Base-by-base conservation (phyloP, 257 asterid genomes). In the Buddleja alternifolia region DNA sequence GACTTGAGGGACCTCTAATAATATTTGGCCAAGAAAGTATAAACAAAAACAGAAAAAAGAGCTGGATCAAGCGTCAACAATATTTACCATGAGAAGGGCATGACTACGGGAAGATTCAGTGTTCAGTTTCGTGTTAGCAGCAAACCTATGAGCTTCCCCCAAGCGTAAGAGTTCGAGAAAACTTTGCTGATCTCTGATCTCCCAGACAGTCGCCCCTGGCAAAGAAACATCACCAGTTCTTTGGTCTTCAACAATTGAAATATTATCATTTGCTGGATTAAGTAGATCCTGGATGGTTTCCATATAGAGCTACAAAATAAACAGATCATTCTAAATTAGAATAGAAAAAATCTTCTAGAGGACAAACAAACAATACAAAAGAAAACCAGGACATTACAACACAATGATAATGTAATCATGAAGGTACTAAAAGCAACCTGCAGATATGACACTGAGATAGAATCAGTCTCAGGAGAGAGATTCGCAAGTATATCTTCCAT, bases 81-180 rank as follows among this genome's bases (percentile, higher is more conserved):
- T 45, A 73, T 41, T 78, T 80, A 94, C 99, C 99, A 94, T 87
- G 77, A 94, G 98, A 80, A 94, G 86, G 63, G 97, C 99, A 77
- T 94, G 99, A 85, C 99, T 94, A 15, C 99, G 96, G 59, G 99
- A 94, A 82, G 99, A 94, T 84, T 94, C 99, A 52, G 98, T 89
- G 81, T 94, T 94, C 72, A 94, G 80, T 83, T 86, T 94, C 64
- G 99, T 94, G 82, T 94, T 94, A 52, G 99, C 99, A 69, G 99
- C 99, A 83, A 82, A 67, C 77, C 99, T 82, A 85, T 94, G 98
- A 81, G 95, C 96, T 79, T 94, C 98, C 53, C 99, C 99, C 73
- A 92, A 65, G 23, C 95, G 93, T 71, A 94, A 73, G 66, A 94
- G 93, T 71, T 94, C 98, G 32, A 92, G 41, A 73, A 94, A 94